Percentiles rank a stretch among this genome's conserved stretches.
These are phyloP conservation scores for Triticum aestivum DNA, from an alignment of 176 grass and related monocot genomes.

Conservation along the genomic window IWGSC_CS_RefSeq_v2.1 NC_057795.1:683203241-683203740, in stretches of 20 bases:
- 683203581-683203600: slow-evolving; percentile 56
- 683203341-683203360: background rate
- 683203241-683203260: too few relatives aligned
- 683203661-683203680: background rate
- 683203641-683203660: background rate
- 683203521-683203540: slow-evolving; percentile 4
- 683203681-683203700: background rate
- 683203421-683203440: background rate
- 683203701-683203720: slow-evolving; percentile 27
- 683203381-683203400: slow-evolving; percentile 21
- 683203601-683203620: slow-evolving; percentile 41
- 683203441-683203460: background rate
- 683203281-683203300: too few relatives aligned
- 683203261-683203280: too few relatives aligned
- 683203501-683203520: slow-evolving; percentile 34
- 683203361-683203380: slow-evolving; percentile 22
- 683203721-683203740: slow-evolving; percentile 82
- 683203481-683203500: slow-evolving; percentile 3
- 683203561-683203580: slow-evolving; percentile 29
- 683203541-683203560: background rate
- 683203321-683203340: background rate
- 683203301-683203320: too few relatives aligned
- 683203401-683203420: background rate
- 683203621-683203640: slow-evolving; percentile 29
- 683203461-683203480: background rate